Base-by-base conservation (phyloP, 148 eudicot species). In the Hydrangea macrophylla region DNA sequence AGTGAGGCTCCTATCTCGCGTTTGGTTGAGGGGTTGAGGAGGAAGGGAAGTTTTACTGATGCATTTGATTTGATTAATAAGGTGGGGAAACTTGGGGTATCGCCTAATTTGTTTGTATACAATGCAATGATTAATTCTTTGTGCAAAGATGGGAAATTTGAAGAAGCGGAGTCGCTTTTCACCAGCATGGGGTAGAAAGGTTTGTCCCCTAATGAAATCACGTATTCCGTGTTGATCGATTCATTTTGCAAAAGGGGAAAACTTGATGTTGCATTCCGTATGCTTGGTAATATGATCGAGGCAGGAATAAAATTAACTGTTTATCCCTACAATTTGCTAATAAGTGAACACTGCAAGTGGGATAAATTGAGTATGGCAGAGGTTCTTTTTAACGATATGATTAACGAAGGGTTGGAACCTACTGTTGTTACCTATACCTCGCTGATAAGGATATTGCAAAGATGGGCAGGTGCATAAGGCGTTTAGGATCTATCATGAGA, bases 21-120 rank as follows among this genome's bases (percentile, higher is more conserved):
- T 75, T 64, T 87, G 55, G 82, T 84, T 59, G 96, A 92, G 62
- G 97, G 97, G 71, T 58, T 92, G 72, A 83, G 96, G 79, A 87
- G 67, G 73, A 87, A 76, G 32, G 85, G 86, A 58, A 75, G 72
- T 75, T 55, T 74, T 60, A 57, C 27, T 24, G 83, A 75, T 63
- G 92, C 93, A 61, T 79, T 77, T 73, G 68, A 70, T 68, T 72
- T 89, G 77, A 75, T 89, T 58, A 64, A 76, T 68, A 76, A 75
- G 51, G 74, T 82, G 65, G 86, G 64, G 30, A 71, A 60, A 68
- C 15, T 84, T 58, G 86, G 86, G 24, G 63, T 72, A 56, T 70
- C 73, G 62, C 93, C 96, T 5, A 89, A 81, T 74, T 71, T 84
- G 63, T 78, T 80, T 78, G 87, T 74, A 62, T 92, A 88, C 70